Base-by-base conservation (phyloP, 331 rosid species). In the Saraca asoca region DNA sequence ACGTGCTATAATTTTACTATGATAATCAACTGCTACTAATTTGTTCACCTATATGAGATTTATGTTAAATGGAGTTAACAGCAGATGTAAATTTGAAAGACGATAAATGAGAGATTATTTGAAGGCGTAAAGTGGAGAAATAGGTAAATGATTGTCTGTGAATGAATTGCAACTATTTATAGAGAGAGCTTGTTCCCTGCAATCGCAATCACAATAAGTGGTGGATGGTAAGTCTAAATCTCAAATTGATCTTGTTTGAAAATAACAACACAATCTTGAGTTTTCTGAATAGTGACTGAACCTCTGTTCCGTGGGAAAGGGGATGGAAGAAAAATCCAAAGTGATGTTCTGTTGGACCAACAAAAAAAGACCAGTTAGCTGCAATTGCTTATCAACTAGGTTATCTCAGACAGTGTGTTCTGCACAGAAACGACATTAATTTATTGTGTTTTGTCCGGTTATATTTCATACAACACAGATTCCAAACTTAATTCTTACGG, bases 221-320 rank as follows among this genome's bases (percentile, higher is more conserved):
- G 17, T 43, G 56, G 54, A 12, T 9, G 15, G n/a, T 42, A 52
- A 17, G 73, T 74, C 64, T 39, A 58, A 66, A 37, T 41, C 44
- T 31, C 18, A 11, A 41, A 72, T 13, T 63, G 19, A 41, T 62
- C 9, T 52, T 16, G 12, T 15, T 48, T 55, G 73, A 69, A 61
- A 72, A 78, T 43, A 78, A 48, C 68, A 54, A 0, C 46, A 66
- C 45, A 42, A 18, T 45, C 31, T 39, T 39, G 17, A 59, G 17
- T 37, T 33, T 12, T 48, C 50, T 17, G 29, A 41, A 58, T 8
- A 24, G 5, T 35, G 37, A 68, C 45, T 13, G 13, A 54, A 62
- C 75, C 71, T 5, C 0, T 44, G 75, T 60, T 52, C 54, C 70
- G 75, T 37, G 51, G n/a, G 54, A 75, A 54, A 60, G 10, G 75